Evolutionary conservation across 2,329 filamentous ascomycete species (phyloP).

Genomic region (Talaromyces albobiverticillius): DNA sequence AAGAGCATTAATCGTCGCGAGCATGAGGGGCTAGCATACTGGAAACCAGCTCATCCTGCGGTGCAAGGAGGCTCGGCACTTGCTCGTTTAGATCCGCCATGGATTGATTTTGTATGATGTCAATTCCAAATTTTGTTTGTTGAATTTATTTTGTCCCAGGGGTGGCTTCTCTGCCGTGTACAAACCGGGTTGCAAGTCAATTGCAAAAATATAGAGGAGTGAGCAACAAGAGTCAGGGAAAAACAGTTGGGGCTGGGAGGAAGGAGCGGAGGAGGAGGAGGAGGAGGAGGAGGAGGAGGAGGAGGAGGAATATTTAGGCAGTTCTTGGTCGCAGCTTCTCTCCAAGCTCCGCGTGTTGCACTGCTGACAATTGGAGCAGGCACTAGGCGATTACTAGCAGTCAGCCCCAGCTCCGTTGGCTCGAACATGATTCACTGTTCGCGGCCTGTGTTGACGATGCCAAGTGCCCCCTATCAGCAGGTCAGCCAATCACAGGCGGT

Average conservation of each 20-base stretch:
- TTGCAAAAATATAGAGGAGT: background rate
- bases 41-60: background rate
- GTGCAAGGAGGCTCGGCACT: background rate
- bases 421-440: background rate
- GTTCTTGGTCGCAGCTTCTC: too few relatives aligned
- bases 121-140: background rate
- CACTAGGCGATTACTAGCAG: too few relatives aligned
- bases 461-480: conserved; percentile 2
- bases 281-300: too few relatives aligned
- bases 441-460: conserved; percentile 10
- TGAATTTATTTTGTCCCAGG: background rate
- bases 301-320: too few relatives aligned
- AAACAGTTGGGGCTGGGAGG: too few relatives aligned
- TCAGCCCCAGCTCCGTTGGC: too few relatives aligned
- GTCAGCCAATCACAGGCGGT: background rate
- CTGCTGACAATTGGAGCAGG: too few relatives aligned
- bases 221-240: too few relatives aligned
- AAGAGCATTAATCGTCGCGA: background rate
- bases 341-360: too few relatives aligned
- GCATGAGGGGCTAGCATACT: background rate
- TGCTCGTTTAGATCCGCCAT: conserved; percentile 3
- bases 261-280: too few relatives aligned
- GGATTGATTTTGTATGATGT: background rate
- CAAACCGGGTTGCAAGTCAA: background rate
- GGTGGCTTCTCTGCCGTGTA: background rate